Percentiles rank a stretch among this genome's conserved stretches.
Conservation (phyloP, 2,329 filamentous ascomycete genomes). For the Aspergillus melleus region DNA sequence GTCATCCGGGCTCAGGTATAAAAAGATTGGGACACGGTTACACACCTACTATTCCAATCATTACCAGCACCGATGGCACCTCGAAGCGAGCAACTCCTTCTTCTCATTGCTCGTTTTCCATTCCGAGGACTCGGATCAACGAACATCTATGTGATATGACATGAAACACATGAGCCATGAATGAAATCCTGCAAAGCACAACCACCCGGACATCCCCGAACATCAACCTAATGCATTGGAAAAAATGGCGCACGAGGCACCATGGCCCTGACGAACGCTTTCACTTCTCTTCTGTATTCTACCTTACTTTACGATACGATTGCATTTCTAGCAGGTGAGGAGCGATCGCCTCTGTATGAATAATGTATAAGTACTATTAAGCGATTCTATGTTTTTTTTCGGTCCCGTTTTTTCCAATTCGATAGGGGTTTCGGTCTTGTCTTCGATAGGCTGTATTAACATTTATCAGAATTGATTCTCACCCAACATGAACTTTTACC, state of each 20-base stretch:
- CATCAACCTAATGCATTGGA: neutral
- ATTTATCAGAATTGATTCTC: no score
- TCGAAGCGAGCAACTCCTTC: neutral
- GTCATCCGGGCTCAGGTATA: conserved; percentile 7
- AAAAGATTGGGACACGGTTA: neutral
- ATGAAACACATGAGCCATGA: neutral
- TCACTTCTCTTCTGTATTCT: neutral
- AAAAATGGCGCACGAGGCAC: neutral
- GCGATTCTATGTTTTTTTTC: no score
- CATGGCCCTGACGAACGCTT: neutral
- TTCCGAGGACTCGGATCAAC: neutral
- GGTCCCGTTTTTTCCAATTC: neutral
- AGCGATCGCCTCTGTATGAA: neutral
- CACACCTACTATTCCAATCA: neutral
- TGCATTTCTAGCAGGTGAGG: neutral
- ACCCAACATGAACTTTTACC: no score
- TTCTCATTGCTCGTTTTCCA: neutral
- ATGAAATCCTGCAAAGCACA: neutral
- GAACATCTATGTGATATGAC: neutral
- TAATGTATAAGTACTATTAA: neutral
- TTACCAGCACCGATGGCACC: neutral
- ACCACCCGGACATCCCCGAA: neutral
- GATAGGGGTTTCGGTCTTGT: neutral
- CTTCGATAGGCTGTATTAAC: neutral
- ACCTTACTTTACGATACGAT: neutral